Evolutionary conservation across 202 grass and related monocot species (phyloP).

Genomic region (Carex arenaria): DNA sequence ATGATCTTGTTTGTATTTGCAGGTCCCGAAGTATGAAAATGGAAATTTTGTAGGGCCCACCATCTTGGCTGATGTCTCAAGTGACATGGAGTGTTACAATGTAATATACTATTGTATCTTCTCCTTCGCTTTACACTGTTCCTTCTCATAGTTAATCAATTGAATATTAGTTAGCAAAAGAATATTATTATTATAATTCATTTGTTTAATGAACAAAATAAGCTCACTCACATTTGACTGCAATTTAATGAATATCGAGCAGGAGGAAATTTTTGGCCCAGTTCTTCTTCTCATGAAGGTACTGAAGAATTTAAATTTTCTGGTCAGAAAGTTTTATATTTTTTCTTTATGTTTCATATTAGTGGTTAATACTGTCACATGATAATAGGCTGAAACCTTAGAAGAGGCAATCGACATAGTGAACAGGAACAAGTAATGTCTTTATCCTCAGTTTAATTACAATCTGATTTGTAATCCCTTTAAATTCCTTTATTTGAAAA

Average conservation of each 20-base stretch:
- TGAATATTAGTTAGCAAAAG: background rate
- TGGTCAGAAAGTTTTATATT: background rate
- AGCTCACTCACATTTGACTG: slow-evolving; percentile 17
- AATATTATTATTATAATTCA: background rate
- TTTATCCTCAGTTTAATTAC: background rate
- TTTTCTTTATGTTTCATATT: background rate
- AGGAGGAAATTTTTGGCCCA: slow-evolving; percentile 98
- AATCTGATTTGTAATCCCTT: background rate
- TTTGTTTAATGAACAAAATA: background rate
- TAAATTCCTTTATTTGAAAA: background rate
- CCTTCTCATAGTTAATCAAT: background rate
- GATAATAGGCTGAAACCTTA: slow-evolving; percentile 71
- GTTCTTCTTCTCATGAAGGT: slow-evolving; percentile 99
- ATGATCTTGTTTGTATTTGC: slow-evolving; percentile 2
- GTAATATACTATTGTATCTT: slow-evolving; percentile 35
- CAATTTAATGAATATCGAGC: slow-evolving; percentile 33
- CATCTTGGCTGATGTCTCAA: slow-evolving; percentile 68
- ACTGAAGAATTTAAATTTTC: slow-evolving; percentile 7
- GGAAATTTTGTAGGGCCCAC: slow-evolving; percentile 97
- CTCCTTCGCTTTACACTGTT: background rate
- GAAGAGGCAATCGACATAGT: slow-evolving; percentile 88
- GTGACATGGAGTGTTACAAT: slow-evolving; percentile 93
- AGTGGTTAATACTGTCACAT: background rate
- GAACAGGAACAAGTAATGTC: slow-evolving; percentile 76
- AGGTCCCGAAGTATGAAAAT: slow-evolving; percentile 70